Evolutionary conservation across 805 yeast genomes (phyloP).

Genomic region (Kuraishia floccosa): DNA sequence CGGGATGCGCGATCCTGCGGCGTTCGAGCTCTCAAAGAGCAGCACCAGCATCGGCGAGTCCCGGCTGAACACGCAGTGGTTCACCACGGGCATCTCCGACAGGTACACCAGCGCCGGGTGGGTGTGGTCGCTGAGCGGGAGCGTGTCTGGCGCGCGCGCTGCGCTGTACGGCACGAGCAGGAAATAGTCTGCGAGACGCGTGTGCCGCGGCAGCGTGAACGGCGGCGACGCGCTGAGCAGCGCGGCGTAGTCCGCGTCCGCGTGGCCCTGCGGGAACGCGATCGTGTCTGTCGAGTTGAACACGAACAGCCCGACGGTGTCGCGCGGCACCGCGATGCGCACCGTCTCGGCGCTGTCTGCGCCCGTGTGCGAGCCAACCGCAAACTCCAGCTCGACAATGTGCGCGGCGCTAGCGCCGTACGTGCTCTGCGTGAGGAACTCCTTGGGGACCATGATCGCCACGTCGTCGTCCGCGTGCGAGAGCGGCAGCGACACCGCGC

Average conservation of each 20-base stretch:
- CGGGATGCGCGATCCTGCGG: not conserved
- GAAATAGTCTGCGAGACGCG: constrained; percentile 23
- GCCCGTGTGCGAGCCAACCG: too few species aligned
- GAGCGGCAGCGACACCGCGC: not conserved
- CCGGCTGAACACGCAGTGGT: too few species aligned
- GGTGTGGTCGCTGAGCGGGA: not conserved
- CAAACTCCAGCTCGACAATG: too few species aligned
- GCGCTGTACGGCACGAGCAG: constrained; percentile 25
- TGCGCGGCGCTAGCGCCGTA: too few species aligned
- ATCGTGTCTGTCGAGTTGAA: constrained; percentile 20
- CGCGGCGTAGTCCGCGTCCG: not conserved
- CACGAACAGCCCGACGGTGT: constrained; percentile 22
- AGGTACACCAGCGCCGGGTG: not conserved
- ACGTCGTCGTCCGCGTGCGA: not conserved
- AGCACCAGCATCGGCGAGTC: constrained; percentile 25
- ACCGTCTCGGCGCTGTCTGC: not conserved
- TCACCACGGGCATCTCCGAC: too few species aligned
- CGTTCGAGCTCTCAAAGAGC: constrained; percentile 17
- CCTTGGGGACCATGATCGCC: too few species aligned
- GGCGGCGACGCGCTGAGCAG: constrained; percentile 21
- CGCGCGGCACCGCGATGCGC: constrained; percentile 19
- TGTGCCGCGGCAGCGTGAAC: constrained; percentile 23
- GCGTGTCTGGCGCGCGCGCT: too few species aligned
- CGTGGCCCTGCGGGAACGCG: constrained; percentile 6
- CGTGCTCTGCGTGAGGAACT: too few species aligned